Percentiles rank a stretch among this genome's conserved stretches.
Conservation (phyloP, 108 stramenopile genomes). For the Nitzschia inconspicua region DNA sequence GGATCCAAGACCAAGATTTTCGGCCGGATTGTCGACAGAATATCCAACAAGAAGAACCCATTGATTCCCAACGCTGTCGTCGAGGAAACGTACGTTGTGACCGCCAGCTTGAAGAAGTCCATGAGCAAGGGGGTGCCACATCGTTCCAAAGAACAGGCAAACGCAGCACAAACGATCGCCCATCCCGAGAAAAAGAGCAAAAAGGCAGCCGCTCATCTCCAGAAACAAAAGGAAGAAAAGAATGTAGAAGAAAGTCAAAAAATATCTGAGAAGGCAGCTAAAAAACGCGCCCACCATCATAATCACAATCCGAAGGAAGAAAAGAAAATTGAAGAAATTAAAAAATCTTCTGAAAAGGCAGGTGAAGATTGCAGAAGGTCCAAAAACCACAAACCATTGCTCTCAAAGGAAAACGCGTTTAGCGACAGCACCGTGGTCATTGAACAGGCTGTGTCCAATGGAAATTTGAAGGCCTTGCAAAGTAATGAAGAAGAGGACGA, state of each 20-base stretch:
- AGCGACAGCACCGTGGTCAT: slow-evolving; percentile 5
- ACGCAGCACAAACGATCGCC: not conserved
- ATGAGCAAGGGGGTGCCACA: not conserved
- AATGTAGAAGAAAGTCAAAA: not conserved
- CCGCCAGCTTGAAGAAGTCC: not conserved
- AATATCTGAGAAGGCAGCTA: not conserved
- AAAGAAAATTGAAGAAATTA: not conserved
- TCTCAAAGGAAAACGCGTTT: too few species aligned
- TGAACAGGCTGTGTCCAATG: slow-evolving; percentile 12
- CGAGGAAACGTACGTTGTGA: slow-evolving; percentile 11
- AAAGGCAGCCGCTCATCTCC: not conserved
- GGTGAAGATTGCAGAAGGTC: not conserved
- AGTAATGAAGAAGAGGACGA: slow-evolving; percentile 18
- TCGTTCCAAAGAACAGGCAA: not conserved
- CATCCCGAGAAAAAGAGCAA: not conserved
- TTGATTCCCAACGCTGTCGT: slow-evolving; percentile 8
- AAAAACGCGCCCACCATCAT: not conserved
- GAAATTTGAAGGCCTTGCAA: slow-evolving; percentile 13
- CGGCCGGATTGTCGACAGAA: not conserved
- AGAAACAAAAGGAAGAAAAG: not conserved
- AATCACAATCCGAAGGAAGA: not conserved
- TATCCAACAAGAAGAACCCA: not conserved
- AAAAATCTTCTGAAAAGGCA: not conserved
- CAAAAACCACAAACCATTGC: too few species aligned
- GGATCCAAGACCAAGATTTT: slow-evolving; percentile 4